Base-by-base conservation (phyloP, 495 filamentous ascomycete genomes). In the Rhizodiscina lignyota region DNA sequence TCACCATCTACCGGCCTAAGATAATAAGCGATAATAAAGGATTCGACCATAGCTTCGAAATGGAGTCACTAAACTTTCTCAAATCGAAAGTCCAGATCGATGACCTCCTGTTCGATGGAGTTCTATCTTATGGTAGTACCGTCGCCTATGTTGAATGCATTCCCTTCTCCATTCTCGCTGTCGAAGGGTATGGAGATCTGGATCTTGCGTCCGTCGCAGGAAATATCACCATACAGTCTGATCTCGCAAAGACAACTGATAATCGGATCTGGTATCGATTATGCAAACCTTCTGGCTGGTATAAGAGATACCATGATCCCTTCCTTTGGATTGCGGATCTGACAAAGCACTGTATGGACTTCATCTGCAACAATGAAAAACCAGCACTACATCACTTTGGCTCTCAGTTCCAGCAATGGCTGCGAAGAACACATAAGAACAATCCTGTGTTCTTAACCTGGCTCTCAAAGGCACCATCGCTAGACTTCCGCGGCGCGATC, bases 291-390 rank as follows among this genome's bases (percentile, higher is more conserved):
- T 52, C 72, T 0, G 18, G 41, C 0, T 67, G 72, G 31, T 85
- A 85, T 41, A 30, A 17, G 23, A 47, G 68, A 16, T 83, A 70
- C 42, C 59, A 72, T 36, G 33, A 59, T 4, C 59, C 66, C 0
- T 83, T 82, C 37, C 36, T 68, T 1, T 84, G 79, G 79, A 43
- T 83, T 12, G 74, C 67, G 0, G 65, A 73, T 32, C 55, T 83
- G 10, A 61, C 65, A 1, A 83, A 82, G 44, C 68, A 80, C 43
- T 63, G 78, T 24, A 55, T 81, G 12, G 77, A 82, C 39, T 83
- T 66, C 42, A 55, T 70, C 26, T 41, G 56, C 3, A 34, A 47
- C 5, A 32, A 51, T 3, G 43, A 45, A 0, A 39, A 46, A 2
- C 63, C 74, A 1, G 43, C 45, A 3, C 41, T 84, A 0, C 5